Conservation (phyloP, 2,329 filamentous ascomycete genomes). For the Ophiocordyceps camponoti-saundersi region DNA sequence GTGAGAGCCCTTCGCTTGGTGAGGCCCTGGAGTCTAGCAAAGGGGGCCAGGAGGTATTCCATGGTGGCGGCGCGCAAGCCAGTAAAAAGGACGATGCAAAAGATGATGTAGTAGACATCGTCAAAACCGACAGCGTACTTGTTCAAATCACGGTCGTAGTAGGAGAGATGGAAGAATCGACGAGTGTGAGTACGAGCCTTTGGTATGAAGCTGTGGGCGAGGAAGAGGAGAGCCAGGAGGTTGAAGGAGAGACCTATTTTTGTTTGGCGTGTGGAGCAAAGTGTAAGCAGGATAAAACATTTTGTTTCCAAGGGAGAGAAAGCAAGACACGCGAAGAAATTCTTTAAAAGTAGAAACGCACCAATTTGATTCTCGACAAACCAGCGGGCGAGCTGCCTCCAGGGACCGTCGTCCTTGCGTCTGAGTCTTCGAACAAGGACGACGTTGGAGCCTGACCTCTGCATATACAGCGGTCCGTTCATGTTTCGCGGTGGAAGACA, state of each 20-base stretch:
- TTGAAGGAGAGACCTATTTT: conserved; percentile 78
- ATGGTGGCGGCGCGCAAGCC: conserved; percentile 70
- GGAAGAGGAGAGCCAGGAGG: conserved; percentile 63
- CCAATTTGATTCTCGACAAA: conserved; percentile 68
- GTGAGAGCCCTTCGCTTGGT: conserved; percentile 58
- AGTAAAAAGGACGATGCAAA: conserved; percentile 73
- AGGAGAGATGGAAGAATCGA: conserved; percentile 78
- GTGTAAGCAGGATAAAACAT: background rate
- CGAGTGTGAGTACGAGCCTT: conserved; percentile 61
- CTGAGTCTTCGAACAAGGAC: conserved; percentile 39
- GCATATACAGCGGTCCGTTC: conserved; percentile 41
- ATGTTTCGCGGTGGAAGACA: conserved; percentile 17
- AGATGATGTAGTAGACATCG: conserved; percentile 60
- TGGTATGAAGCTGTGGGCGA: conserved; percentile 71
- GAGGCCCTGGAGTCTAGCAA: conserved; percentile 58
- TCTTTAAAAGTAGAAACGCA: conserved; percentile 23
- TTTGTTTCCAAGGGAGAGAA: no score
- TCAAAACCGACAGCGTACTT: conserved; percentile 63
- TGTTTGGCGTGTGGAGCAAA: conserved; percentile 4
- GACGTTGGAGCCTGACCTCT: conserved; percentile 31
- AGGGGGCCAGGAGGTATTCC: conserved; percentile 71
- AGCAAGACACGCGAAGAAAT: no score
- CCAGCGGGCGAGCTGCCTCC: conserved; percentile 47
- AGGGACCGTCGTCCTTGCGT: conserved; percentile 43
- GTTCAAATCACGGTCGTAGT: conserved; percentile 53